Evolutionary conservation across 2,329 filamentous ascomycete genomes (phyloP).

Genomic region (Apiospora sp.): DNA sequence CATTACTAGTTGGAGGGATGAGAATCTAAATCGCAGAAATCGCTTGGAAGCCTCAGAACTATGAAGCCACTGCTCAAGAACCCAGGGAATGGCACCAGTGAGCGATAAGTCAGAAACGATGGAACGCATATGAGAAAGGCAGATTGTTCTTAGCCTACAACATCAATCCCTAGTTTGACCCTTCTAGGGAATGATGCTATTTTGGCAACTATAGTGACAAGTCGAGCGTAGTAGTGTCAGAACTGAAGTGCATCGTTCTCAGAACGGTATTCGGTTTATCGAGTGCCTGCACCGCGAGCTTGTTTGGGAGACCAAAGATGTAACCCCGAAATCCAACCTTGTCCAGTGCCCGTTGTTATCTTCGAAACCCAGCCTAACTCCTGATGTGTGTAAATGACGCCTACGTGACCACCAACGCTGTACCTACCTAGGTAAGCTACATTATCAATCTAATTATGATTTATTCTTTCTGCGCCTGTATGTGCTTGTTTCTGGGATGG

Average conservation of each 20-base stretch:
- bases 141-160: not conserved
- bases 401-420: not conserved
- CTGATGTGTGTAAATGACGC: not conserved
- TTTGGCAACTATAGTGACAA: not conserved
- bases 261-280: not conserved
- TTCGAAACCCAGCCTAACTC: not conserved
- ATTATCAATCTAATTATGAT: not conserved
- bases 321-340: not conserved
- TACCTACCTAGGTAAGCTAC: not conserved
- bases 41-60: no score
- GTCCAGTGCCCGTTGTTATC: not conserved
- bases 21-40: no score
- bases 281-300: not conserved
- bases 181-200: no score
- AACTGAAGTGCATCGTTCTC: not conserved
- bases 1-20: conserved; percentile 39
- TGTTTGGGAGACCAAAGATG: not conserved
- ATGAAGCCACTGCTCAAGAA: not conserved
- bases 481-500: not conserved
- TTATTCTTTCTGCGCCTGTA: not conserved
- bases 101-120: not conserved
- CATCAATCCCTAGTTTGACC: not conserved
- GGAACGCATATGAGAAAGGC: not conserved
- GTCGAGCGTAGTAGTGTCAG: not conserved
- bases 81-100: no score